Evolutionary conservation across 352 stramenopile genomes (phyloP), one percentile per base, ranked within the genome.

Genomic region (Globisporangium recalcitrans): DNA sequence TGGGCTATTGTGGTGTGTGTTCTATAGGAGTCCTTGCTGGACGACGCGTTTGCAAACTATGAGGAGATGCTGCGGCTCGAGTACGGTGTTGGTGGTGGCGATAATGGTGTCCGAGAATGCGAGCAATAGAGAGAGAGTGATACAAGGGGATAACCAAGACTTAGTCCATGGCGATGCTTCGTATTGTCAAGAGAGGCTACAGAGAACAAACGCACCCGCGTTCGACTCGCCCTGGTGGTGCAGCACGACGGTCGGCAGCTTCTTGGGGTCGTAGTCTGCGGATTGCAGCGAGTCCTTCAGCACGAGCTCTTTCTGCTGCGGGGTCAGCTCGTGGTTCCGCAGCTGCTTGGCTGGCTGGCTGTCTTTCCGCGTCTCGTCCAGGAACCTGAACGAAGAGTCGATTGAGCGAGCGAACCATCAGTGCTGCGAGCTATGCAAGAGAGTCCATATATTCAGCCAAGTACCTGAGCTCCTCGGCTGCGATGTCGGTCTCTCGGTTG

Each of bases 151-250:
- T 11, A 44, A 26, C 19, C 21, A 51, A 9, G 22, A 29, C 16
- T 36, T 40, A 3, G 10, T 5, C 11, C 13, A 16, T 16, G 34
- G 1, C 19, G 34, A 1, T 40, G 34, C 2, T 16, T 5, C 34
- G 5, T 19, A 19, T 5, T 0, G 60, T 36, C 0, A 40, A 55
- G 1, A 34, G 0, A 47, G 49, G 13, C 6, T 5, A 36, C 47
- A 22, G 19, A 49, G 5, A 31, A 32, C 46, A 19, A 21, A 65
- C n/a, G 21, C 51, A 91, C 82, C 78, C 57, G 76, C 69, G 56
- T 88, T 75, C 24, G 68, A 80, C 58, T 93, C 84, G 52, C 84
- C 84, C 58, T 84, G 76, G 47, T 90, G 83, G 57, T 93, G 84
- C 52, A 93, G 52, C 14, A 91, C 75, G 22, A 93, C 78, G 4